Evolutionary conservation across 176 grass and related monocot species (phyloP).

Genomic region (Rhynchospora pubera): DNA sequence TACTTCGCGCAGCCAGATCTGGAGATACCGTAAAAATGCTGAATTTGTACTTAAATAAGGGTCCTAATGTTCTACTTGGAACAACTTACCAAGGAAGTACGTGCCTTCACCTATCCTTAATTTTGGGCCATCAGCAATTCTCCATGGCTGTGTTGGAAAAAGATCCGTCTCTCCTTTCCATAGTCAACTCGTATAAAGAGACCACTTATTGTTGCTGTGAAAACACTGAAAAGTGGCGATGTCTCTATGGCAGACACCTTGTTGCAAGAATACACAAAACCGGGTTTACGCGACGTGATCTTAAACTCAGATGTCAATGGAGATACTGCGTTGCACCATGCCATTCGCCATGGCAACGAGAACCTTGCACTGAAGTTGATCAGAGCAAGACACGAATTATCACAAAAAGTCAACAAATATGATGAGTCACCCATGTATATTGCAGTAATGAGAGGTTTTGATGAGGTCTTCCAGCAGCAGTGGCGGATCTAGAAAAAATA

Average conservation of each 20-base stretch:
- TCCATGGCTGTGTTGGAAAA: background rate
- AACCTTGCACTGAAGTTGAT: background rate
- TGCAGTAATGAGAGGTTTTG: background rate
- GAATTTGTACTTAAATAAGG: too few relatives aligned
- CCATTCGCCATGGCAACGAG: background rate
- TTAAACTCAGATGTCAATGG: background rate
- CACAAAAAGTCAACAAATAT: background rate
- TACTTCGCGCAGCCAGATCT: too few relatives aligned
- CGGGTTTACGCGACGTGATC: background rate
- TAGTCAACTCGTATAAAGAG: background rate
- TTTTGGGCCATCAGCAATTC: too few relatives aligned
- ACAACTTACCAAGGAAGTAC: too few relatives aligned
- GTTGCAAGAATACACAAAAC: background rate
- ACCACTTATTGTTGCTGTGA: background rate
- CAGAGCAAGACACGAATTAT: background rate
- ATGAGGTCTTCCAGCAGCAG: background rate
- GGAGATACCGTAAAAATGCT: too few relatives aligned
- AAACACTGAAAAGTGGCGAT: background rate
- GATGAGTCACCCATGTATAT: slow-evolving; percentile 20
- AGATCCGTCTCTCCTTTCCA: background rate
- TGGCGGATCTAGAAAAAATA: too few relatives aligned
- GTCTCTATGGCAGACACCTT: too few relatives aligned
- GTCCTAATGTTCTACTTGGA: too few relatives aligned
- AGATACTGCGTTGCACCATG: slow-evolving; percentile 7
- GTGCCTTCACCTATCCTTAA: too few relatives aligned